Base-by-base conservation (phyloP, 208 protist genomes). In the Wallacemonas rigidus region DNA sequence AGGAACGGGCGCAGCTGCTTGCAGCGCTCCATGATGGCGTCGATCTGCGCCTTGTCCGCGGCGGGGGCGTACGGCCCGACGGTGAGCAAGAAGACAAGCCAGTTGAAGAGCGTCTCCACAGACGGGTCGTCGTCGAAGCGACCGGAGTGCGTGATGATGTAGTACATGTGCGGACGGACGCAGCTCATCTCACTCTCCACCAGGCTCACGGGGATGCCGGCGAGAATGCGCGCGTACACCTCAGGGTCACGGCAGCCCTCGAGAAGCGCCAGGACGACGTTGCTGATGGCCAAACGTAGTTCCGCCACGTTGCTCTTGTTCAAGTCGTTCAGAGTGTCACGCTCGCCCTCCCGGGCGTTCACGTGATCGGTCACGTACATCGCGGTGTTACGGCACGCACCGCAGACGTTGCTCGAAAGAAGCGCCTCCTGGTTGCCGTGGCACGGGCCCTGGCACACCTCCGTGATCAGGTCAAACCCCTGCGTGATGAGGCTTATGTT, bases 361-460 rank as follows among this genome's bases (percentile, higher is more conserved):
- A 67, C 62, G 40, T 69, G 39, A 39, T 51, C 71, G 50, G 63
- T 67, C 51, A 88, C 35, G 39, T 77, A 75, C 43, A 81, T 61
- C 35, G 91, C 74, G 0, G 83, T 53, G 57, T 72, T 75, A 2
- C 77, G 62, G 15, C 91, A 82, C 35, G 71, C 75, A n/a, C 71
- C 47, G 65, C 87, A 91, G 15, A 86, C 79, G 56, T 87, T 83
- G 71, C 82, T 88, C 63, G 68, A 69, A 15, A 94, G 75, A 38
- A 95, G 74, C 3, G 81, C 74, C 67, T 88, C 75, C 72, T 98
- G 95, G 77, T 98, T 98, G 36, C 58, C 75, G 39, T 75, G 72
- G 67, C 94, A 98, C 40, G 95, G 95, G 0, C 95, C 95, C 72
- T 98, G 95, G 81, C 90, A 96, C 41, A 94, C 86, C 83, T 98